These are phyloP conservation scores for Pichia cabralensis DNA, from an alignment of 805 yeast genomes.

Conservation along the genomic window DNA sequence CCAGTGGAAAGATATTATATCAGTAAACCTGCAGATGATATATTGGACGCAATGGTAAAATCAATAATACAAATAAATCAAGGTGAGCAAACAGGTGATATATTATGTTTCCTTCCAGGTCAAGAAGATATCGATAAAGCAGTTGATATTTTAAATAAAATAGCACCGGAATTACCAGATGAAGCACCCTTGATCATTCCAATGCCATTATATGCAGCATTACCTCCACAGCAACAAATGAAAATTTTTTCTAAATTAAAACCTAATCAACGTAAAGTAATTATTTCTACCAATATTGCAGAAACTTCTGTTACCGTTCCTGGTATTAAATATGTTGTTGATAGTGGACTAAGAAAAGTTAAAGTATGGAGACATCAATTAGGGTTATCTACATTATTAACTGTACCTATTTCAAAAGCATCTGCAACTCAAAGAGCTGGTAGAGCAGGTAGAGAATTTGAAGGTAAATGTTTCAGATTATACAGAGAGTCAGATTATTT, in stretches of 20 bases:
- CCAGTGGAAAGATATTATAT: constrained; percentile 71
- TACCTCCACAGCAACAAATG: constrained; percentile 77
- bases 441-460: constrained; percentile 97
- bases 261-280: constrained; percentile 68
- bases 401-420: constrained; percentile 88
- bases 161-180: constrained; percentile 58
- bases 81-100: constrained; percentile 79
- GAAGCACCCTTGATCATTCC: constrained; percentile 71
- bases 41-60: constrained; percentile 69
- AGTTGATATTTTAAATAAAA: constrained; percentile 46
- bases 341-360: constrained; percentile 86
- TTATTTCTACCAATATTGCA: constrained; percentile 91
- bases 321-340: constrained; percentile 88
- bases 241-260: constrained; percentile 63
- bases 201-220: constrained; percentile 86
- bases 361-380: constrained; percentile 91
- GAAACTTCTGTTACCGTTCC: constrained; percentile 96
- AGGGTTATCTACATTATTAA: constrained; percentile 84
- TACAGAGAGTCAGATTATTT: constrained; percentile 65
- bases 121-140: constrained; percentile 95
- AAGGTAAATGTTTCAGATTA: constrained; percentile 82
- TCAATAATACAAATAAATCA: constrained; percentile 70
- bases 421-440: constrained; percentile 94
- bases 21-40: constrained; percentile 59
- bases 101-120: constrained; percentile 89